These are phyloP conservation scores for Rhipidocladum racemiflorum DNA, from an alignment of 176 grass and related monocot genomes.

Conservation along the genomic window DNA sequence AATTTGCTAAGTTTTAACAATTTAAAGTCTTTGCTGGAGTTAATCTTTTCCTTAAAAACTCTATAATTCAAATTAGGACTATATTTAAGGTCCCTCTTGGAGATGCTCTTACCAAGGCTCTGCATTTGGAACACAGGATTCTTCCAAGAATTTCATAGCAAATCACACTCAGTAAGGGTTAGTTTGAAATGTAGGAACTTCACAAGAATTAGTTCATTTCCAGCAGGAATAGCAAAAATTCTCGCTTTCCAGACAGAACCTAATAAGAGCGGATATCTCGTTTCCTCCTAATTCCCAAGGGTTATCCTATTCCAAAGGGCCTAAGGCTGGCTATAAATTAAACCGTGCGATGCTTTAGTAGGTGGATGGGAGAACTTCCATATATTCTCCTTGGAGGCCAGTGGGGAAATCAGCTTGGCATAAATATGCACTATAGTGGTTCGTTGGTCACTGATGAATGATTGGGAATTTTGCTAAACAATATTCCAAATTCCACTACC, in stretches of 20 bases:
- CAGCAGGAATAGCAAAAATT: no score
- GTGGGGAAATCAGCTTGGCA: slow-evolving; percentile 22
- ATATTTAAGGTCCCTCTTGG: no score
- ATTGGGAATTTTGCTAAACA: not conserved
- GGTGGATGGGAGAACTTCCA: not conserved
- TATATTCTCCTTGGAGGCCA: not conserved
- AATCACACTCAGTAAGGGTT: not conserved
- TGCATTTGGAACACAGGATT: not conserved
- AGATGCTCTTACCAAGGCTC: not conserved
- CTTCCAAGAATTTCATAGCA: not conserved
- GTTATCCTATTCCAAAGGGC: not conserved
- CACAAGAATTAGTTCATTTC: no score
- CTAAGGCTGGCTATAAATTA: not conserved
- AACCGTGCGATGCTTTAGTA: not conserved
- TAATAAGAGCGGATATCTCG: not conserved
- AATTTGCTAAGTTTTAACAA: no score
- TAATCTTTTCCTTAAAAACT: no score
- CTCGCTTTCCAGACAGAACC: not conserved
- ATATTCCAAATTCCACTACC: not conserved
- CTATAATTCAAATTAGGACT: no score
- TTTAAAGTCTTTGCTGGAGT: no score
- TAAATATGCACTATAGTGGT: slow-evolving; percentile 7
- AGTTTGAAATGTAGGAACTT: no score
- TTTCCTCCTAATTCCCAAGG: not conserved
- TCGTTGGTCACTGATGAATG: slow-evolving; percentile 25